Percentiles rank a stretch among this genome's conserved stretches.
Conservation (phyloP, 2,329 filamentous ascomycete species). For the Dothistroma septosporum region DNA sequence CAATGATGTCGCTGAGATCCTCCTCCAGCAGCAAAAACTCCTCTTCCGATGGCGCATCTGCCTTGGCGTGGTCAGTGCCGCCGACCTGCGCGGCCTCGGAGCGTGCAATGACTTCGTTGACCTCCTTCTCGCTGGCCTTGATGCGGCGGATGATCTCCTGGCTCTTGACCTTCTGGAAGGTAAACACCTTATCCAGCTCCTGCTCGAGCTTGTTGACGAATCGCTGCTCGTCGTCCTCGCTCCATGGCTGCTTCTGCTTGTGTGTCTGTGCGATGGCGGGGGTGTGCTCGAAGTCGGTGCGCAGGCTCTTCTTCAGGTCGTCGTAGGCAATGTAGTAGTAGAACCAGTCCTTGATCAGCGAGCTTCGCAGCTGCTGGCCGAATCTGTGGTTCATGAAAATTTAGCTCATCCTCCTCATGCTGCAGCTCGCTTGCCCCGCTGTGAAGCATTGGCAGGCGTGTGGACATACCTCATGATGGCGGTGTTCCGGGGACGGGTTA, state of each 20-base stretch:
- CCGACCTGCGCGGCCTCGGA: slow-evolving; percentile 49
- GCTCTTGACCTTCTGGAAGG: slow-evolving; percentile 94
- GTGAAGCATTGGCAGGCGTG: neutral
- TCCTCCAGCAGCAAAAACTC: slow-evolving; percentile 93
- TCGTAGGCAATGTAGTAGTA: slow-evolving; percentile 99
- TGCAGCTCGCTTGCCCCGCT: neutral
- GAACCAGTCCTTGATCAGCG: slow-evolving; percentile 92
- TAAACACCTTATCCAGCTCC: slow-evolving; percentile 96
- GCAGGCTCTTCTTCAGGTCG: slow-evolving; percentile 81
- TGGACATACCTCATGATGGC: slow-evolving; percentile 13
- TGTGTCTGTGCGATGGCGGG: slow-evolving; percentile 40
- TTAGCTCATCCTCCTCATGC: neutral
- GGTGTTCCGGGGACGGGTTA: neutral
- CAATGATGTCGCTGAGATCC: slow-evolving; percentile 94
- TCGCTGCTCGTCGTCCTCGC: slow-evolving; percentile 81
- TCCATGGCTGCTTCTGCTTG: slow-evolving; percentile 62
- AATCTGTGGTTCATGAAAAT: slow-evolving; percentile 54
- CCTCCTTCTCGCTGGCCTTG: slow-evolving; percentile 80
- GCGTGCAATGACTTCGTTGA: slow-evolving; percentile 76
- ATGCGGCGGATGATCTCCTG: slow-evolving; percentile 93
- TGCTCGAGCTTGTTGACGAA: slow-evolving; percentile 84
- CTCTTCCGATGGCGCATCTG: slow-evolving; percentile 66
- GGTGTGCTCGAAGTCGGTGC: slow-evolving; percentile 60
- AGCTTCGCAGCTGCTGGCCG: slow-evolving; percentile 93
- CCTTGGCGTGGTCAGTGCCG: slow-evolving; percentile 33